Evolutionary conservation across 1,284 basidiomycete genomes (phyloP), one percentile per base, ranked within the genome.

Genomic region (Melampsora americana): DNA sequence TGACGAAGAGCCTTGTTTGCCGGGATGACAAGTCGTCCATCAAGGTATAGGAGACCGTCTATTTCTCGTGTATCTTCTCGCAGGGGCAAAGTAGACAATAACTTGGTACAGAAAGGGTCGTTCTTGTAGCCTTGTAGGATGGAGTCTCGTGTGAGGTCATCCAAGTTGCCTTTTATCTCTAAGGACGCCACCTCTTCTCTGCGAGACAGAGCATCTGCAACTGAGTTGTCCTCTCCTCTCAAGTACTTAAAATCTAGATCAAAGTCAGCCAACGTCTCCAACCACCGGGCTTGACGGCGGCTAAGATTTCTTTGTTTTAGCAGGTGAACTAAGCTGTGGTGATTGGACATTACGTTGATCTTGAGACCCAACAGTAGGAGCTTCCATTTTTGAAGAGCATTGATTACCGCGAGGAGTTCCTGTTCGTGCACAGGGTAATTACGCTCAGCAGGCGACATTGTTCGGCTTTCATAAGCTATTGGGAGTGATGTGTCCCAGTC

Each of bases 321-420:
- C 62, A 86, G 85, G 69, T 83, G 81, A 44, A 85, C 80, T 0
- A 87, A 79, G 0, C 83, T 85, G 0, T 79, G 62, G 69, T 87
- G 86, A 76, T 86, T 84, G 0, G n/a, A n/a, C n/a, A n/a, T n/a
- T n/a, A n/a, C n/a, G n/a, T n/a, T n/a, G n/a, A n/a, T n/a, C n/a
- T n/a, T n/a, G n/a, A n/a, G 84, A 85, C 84, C 84, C 0, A 73
- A 42, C n/a, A 77, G 50, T 12, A 77, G 66, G 5, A 73, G 61
- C 7, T 50, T 30, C 76, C 77, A 79, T 35, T 71, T 70, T 69
- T 78, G 68, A n/a, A n/a, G n/a, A n/a, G n/a, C n/a, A n/a, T n/a
- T n/a, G n/a, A n/a, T n/a, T n/a, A n/a, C n/a, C n/a, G 77, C 76
- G 2, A 79, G 68, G 5, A 78, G 30, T 39, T 79, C 67, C 66